Conservation (phyloP, 176 grass and related monocot species). For the Lolium perenne region DNA sequence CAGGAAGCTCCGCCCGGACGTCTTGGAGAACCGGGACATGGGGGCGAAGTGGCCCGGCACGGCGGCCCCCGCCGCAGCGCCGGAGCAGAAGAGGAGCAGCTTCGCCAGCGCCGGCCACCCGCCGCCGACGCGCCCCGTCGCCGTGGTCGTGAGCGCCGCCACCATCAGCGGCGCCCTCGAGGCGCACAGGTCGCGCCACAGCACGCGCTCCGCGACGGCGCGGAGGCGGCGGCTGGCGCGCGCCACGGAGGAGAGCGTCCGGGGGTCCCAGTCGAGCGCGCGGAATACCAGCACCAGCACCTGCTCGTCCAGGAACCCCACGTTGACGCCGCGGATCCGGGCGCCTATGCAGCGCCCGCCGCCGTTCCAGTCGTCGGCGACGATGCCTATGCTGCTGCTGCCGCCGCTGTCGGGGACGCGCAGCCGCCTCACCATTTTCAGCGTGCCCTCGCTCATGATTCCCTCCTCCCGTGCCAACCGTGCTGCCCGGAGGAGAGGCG, state of each 20-base stretch:
- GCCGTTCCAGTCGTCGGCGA: background rate
- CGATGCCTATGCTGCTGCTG: background rate
- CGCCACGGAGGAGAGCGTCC: constrained; percentile 45
- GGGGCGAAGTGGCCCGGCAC: background rate
- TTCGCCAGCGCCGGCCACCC: constrained; percentile 71
- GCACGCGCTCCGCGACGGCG: constrained; percentile 56
- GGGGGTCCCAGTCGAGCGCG: constrained; percentile 60
- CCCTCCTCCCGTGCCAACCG: background rate
- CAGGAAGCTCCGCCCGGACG: too few relatives aligned
- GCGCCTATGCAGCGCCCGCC: constrained; percentile 9
- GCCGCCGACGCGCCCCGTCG: background rate
- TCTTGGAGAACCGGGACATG: too few relatives aligned
- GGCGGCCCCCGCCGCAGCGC: too few relatives aligned
- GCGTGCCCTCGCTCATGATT: background rate
- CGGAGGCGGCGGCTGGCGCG: constrained; percentile 56
- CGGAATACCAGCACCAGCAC: constrained; percentile 63
- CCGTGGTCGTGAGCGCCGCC: constrained; percentile 39
- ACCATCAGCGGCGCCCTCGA: constrained; percentile 47
- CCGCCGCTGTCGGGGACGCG: background rate
- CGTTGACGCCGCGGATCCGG: constrained; percentile 16
- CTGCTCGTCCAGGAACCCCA: constrained; percentile 66
- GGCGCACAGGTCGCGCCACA: constrained; percentile 34
- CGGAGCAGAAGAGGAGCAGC: constrained; percentile 46
- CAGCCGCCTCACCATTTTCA: too few relatives aligned
- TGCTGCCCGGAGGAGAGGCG: too few relatives aligned